Evolutionary conservation across 2,329 filamentous ascomycete species (phyloP).

Genomic region (Hypomyces perniciosus): DNA sequence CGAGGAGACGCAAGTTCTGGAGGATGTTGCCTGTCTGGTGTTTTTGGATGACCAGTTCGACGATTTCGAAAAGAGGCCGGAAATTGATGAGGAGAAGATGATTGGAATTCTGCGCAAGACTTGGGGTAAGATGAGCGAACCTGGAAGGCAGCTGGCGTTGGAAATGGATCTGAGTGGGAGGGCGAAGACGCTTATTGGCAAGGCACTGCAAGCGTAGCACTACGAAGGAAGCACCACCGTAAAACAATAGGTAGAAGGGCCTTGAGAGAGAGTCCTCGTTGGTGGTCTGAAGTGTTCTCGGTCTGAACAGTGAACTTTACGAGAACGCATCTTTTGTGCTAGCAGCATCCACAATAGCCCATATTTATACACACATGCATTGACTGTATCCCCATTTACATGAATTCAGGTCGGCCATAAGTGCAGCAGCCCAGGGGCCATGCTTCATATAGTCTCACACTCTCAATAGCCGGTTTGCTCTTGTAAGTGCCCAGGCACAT

Average conservation of each 20-base stretch:
- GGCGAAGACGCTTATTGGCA: slow-evolving; percentile 55
- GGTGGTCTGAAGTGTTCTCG: neutral
- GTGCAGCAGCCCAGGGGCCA: too few relatives aligned
- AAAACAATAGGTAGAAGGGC: too few relatives aligned
- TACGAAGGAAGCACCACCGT: too few relatives aligned
- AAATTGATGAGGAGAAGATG: slow-evolving; percentile 70
- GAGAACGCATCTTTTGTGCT: too few relatives aligned
- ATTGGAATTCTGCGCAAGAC: slow-evolving; percentile 65
- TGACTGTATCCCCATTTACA: too few relatives aligned
- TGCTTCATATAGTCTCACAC: too few relatives aligned
- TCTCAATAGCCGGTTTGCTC: too few relatives aligned
- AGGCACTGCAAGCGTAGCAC: slow-evolving; percentile 42
- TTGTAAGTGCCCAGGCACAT: too few relatives aligned
- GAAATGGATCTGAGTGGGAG: slow-evolving; percentile 58
- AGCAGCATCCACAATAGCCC: too few relatives aligned
- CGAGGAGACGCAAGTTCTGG: slow-evolving; percentile 64
- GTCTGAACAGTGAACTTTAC: too few relatives aligned
- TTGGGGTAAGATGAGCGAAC: slow-evolving; percentile 67
- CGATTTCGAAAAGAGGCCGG: slow-evolving; percentile 61
- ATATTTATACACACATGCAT: too few relatives aligned
- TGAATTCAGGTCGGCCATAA: too few relatives aligned
- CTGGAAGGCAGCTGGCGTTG: slow-evolving; percentile 58
- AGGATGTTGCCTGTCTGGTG: slow-evolving; percentile 81
- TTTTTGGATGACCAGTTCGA: slow-evolving; percentile 86
- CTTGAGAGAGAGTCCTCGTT: neutral